These are phyloP conservation scores for Chrysosporium queenslandicum DNA, from an alignment of 2,329 filamentous ascomycete genomes.

Conservation along the genomic window DNA sequence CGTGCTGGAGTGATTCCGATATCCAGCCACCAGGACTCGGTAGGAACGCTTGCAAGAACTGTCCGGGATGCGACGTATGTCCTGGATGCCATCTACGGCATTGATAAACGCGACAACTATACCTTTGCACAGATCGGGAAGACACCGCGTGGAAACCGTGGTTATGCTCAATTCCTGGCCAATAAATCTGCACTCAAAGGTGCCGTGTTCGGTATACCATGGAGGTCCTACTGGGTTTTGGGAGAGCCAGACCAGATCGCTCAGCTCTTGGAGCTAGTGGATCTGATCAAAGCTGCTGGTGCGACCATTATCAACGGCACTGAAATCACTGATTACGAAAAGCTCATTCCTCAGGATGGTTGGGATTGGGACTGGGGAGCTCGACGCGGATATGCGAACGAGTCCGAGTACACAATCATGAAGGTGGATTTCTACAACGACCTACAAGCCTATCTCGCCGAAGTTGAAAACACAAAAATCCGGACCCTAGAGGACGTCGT, in stretches of 20 bases:
- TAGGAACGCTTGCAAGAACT: constrained; percentile 57
- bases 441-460: constrained; percentile 53
- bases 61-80: constrained; percentile 58
- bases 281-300: constrained; percentile 49
- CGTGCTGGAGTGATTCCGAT: constrained; percentile 57
- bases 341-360: constrained; percentile 53
- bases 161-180: constrained; percentile 50
- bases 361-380: constrained; percentile 66
- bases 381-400: constrained; percentile 54
- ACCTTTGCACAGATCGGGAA: constrained; percentile 48
- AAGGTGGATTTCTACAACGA: constrained; percentile 55
- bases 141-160: constrained; percentile 40
- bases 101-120: constrained; percentile 56
- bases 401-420: constrained; percentile 63
- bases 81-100: constrained; percentile 58
- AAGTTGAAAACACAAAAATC: constrained; percentile 52
- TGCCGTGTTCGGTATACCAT: constrained; percentile 60
- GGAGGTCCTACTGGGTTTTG: constrained; percentile 59
- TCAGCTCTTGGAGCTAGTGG: constrained; percentile 44
- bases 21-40: constrained; percentile 56
- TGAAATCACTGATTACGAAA: constrained; percentile 54
- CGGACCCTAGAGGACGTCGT: constrained; percentile 55
- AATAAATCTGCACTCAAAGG: constrained; percentile 47
- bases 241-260: constrained; percentile 48
- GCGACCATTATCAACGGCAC: constrained; percentile 60